Evolutionary conservation across 2,329 filamentous ascomycete genomes (phyloP).

Genomic region (Colletotrichum horii): DNA sequence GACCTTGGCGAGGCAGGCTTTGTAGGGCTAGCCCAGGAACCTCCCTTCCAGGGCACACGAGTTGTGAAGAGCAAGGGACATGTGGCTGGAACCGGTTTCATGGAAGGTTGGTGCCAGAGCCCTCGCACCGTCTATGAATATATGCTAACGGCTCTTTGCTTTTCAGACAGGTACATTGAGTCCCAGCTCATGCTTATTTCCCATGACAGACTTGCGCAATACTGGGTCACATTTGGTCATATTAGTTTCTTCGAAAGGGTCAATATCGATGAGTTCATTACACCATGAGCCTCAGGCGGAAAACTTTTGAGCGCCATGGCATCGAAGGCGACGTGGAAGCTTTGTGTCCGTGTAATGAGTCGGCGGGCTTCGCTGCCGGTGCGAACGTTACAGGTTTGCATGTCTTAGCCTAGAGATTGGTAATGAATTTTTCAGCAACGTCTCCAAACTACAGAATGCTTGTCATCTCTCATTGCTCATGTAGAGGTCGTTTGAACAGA

Average conservation of each 20-base stretch:
- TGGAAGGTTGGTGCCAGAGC: slow-evolving; percentile 63
- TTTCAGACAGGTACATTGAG: slow-evolving; percentile 74
- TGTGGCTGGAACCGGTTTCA: slow-evolving; percentile 76
- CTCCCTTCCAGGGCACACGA: slow-evolving; percentile 74
- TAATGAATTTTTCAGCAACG: neutral
- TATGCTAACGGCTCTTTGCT: neutral
- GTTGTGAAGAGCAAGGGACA: slow-evolving; percentile 79
- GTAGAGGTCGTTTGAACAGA: neutral
- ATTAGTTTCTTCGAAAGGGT: slow-evolving; percentile 68
- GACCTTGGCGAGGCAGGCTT: slow-evolving; percentile 75
- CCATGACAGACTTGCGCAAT: slow-evolving; percentile 77
- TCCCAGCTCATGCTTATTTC: slow-evolving; percentile 81
- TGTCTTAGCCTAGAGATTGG: neutral
- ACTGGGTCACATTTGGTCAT: slow-evolving; percentile 72
- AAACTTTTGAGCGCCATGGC: neutral
- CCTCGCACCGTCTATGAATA: neutral
- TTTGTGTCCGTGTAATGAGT: neutral
- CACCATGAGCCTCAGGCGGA: slow-evolving; percentile 20
- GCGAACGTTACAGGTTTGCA: neutral
- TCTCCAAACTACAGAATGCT: neutral
- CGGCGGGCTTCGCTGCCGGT: neutral
- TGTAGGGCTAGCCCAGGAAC: slow-evolving; percentile 67
- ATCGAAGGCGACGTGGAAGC: neutral
- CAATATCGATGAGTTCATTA: slow-evolving; percentile 58
- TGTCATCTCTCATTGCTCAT: neutral